Evolutionary conservation across 805 yeast species (phyloP), one percentile per base, ranked within the genome.

Genomic region (Candida succiphila): DNA sequence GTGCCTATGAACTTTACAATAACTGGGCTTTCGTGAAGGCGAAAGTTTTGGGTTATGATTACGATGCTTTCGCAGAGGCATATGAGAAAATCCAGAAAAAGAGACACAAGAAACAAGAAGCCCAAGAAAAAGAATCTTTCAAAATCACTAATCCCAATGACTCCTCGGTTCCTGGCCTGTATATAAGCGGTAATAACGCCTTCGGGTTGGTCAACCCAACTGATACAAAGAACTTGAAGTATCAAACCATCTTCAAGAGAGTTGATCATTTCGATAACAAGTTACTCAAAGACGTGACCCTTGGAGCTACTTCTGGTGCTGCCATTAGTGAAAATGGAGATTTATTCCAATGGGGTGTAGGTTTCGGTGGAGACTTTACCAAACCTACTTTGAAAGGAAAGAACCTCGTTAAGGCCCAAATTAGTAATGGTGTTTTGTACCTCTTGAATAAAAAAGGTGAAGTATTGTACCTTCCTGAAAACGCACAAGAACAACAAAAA

Each of bases 311-410:
- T 12, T 59, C 72, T 7, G 76, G 70, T 20, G 57, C 67, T 4
- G 86, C 86, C 0, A 70, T 85, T 14, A 72, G 77, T 39, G 64
- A 65, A 1, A 69, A 68, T 13, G 97, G 96, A 15, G 71, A 80
- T 46, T 63, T 86, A 22, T 75, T 74, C 35, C 82, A 80, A 49
- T 85, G 88, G 83, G 75, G 76, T n/a, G 46, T 53, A 20, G 69
- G 66, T 1, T 54, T 50, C 25, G 38, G 36, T 17, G 55, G 50
- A 4, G 48, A 49, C 29, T 40, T 47, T 0, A 28, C 38, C 3
- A 46, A 40, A 24, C 48, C 56, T 16, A 56, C 75, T 3, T 39
- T 79, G 14, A 61, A 57, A 30, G 76, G 75, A 7, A 63, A 72
- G 41, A 52, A 66, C 7, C 48, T 80, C 20, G 40, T 35, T 2